Base-by-base conservation (phyloP, 2,329 filamentous ascomycete genomes). In the Curvularia sp. region DNA sequence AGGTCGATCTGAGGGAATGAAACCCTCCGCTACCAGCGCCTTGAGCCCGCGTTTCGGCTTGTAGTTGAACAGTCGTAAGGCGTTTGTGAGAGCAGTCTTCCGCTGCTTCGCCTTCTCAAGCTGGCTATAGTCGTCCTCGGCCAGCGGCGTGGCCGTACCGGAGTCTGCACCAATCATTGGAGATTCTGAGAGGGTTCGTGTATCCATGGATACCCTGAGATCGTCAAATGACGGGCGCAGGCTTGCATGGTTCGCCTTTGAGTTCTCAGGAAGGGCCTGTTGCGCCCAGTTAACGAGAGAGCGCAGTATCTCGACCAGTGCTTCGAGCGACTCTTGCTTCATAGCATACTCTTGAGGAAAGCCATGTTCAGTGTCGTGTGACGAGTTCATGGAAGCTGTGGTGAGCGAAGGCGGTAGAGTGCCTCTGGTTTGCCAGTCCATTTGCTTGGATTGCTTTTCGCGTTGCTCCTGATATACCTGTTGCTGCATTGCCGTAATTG, bases 1-100 rank as follows among this genome's bases (percentile, higher is more conserved):
- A 0, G 95, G 89, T 6, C 83, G 85, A 52, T 93, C 86, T 54
- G 90, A 94, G 1, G 85, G 79, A 58, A 99, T 97, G 75, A 99
- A 97, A 0, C 92, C 92, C 63, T 96, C 91, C 25, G 90, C 85
- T 12, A 98, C 74, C 18, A 99, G 79, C 15, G 90, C 80, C 74
- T 97, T 97, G 72, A 99, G 86, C 5, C 95, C 96, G 58, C 90
- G 87, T 78, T 99, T 99, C 0, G 96, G 93, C 76, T 99, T 99
- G 82, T 94, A 97, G 76, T 99, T 99, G 83, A 99, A 99, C 61
- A 92, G 90, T 49, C 89, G 87, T 53, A 97, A 90, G 1, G 91
- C 94, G 68, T 96, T 95, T 51, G 89, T 91, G 60, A 98, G 80
- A 0, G 95, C 95, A 6, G 92, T 98, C 80, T 99, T 99, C 61